A percentile compares a stretch with the other conserved stretches of the same genome.
phyloP scores from a whole-genome alignment of 176 grass and related monocot species.

The Stipa capillata region DNA sequence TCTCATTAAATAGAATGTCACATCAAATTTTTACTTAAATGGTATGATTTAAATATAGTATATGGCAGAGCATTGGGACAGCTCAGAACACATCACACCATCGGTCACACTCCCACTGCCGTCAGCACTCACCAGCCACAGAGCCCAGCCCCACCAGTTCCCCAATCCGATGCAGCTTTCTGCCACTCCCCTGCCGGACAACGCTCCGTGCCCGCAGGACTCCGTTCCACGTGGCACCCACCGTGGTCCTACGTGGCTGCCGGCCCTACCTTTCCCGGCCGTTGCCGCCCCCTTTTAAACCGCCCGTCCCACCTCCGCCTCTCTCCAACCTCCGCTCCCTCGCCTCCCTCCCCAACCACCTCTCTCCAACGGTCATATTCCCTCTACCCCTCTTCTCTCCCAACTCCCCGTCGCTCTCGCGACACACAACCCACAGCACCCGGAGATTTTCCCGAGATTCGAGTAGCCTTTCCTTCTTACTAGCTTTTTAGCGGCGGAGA shows the following conservation, averaged over 20 bases:
- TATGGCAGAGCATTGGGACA: no score
- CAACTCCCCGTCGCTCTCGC: not conserved
- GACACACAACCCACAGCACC: no score
- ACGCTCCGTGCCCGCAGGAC: constrained; percentile 25
- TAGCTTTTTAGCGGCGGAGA: not conserved
- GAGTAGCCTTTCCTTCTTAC: no score
- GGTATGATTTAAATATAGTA: no score
- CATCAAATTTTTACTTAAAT: no score
- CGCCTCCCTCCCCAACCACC: not conserved
- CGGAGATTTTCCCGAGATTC: not conserved
- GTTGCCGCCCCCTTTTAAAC: constrained; percentile 42
- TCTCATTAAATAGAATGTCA: no score
- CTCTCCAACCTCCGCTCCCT: not conserved
- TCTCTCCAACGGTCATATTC: constrained; percentile 31
- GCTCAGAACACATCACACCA: no score
- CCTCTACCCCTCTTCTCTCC: no score
- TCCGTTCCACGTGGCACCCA: constrained; percentile 20
- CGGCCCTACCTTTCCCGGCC: not conserved
- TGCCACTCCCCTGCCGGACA: constrained; percentile 28
- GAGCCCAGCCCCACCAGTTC: not conserved
- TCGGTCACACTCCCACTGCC: not conserved
- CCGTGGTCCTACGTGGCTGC: constrained; percentile 33
- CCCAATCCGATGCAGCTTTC: not conserved
- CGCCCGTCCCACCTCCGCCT: not conserved
- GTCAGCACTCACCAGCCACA: no score